Evolutionary conservation across 169 alveolate species (phyloP).

Genomic region (Plasmodium knowlesi): DNA sequence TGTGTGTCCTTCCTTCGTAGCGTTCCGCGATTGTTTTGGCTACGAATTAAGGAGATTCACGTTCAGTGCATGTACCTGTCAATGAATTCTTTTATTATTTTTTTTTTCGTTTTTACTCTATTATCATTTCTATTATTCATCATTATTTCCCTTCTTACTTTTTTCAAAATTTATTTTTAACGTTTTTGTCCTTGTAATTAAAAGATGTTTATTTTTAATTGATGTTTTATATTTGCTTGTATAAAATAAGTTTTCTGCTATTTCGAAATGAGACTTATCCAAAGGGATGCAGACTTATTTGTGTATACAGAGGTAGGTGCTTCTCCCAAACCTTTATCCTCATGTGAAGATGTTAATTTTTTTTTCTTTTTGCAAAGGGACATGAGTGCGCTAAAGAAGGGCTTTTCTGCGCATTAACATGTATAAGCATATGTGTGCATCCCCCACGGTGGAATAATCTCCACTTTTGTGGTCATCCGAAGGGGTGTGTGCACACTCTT

Average conservation of each 20-base stretch:
- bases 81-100: background rate
- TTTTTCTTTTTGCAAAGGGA: too few relatives aligned
- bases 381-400: too few relatives aligned
- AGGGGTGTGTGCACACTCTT: background rate
- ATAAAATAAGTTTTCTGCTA: background rate
- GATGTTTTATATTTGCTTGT: background rate
- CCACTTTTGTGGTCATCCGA: background rate
- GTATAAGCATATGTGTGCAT: too few relatives aligned
- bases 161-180: background rate
- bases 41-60: background rate
- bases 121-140: background rate
- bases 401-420: too few relatives aligned
- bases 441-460: too few relatives aligned
- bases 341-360: background rate
- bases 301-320: background rate
- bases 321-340: background rate
- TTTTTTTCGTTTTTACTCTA: background rate
- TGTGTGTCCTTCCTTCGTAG: background rate
- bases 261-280: background rate
- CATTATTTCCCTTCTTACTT: background rate
- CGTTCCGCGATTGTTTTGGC: background rate
- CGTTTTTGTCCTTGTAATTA: background rate
- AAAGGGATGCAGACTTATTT: background rate
- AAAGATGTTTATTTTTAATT: constrained; percentile 5
- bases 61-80: background rate